Evolutionary conservation across 2,329 filamentous ascomycete genomes (phyloP), one percentile per base, ranked within the genome.

Genomic region (Aschersonia sp.): DNA sequence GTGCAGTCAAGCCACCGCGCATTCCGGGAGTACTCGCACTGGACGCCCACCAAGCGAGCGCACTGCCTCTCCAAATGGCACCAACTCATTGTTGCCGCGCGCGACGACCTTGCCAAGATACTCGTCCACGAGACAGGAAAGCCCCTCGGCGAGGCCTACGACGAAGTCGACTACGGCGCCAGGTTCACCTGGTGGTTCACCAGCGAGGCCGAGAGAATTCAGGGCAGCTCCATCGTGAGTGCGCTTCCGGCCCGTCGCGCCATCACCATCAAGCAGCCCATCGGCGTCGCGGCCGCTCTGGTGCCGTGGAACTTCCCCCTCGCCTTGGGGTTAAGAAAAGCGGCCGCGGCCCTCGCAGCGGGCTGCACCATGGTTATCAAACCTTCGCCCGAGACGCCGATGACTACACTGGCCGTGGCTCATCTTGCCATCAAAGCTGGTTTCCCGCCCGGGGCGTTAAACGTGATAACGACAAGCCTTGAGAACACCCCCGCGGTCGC

Each of bases 321-420:
- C 29, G 72, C 70, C 9, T 73, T 78, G 62, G 63, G 72, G 5
- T 61, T 71, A 29, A 58, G 70, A 20, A 73, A 74, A 51, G 62
- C 66, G 6, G 66, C 62, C 2, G 66, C 78, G 0, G 78, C 77
- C 1, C 66, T 88, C 31, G 84, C 84, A 30, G 83, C 83, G 9
- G 84, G 84, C 28, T 87, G 83, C 61, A 85, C 82, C 1, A 85
- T 89, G 78, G 71, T 89, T 12, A 71, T 78, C 12, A 87, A 87
- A 64, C 80, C 83, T 2, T 82, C 78, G 4, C 82, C 82, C 0
- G 82, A 87, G 60, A 88, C 85, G 2, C 85, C 85, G 0, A 75
- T 86, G 56, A 85, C 83, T 30, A 77, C 80, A 1, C 75, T 86
- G 32, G 80, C 82, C 0, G 65, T 89, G 7, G 82, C 80, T 0